These are phyloP conservation scores for Saitozyma sp. DNA, from an alignment of 768 basidiomycete species.

Conservation along the genomic window DNA sequence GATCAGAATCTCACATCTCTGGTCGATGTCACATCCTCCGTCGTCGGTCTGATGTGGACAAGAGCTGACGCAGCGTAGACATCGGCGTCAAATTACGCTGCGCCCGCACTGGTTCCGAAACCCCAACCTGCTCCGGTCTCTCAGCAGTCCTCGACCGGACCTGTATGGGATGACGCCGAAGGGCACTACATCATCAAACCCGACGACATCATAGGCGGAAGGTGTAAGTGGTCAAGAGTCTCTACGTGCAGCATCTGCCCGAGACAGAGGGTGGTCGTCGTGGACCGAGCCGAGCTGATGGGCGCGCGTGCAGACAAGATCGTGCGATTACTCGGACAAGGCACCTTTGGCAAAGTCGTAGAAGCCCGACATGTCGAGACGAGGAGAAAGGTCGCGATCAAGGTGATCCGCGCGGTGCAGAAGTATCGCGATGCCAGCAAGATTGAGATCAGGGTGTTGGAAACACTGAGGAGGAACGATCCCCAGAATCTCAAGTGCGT, in stretches of 20 bases:
- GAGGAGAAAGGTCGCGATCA: slow-evolving; percentile 83
- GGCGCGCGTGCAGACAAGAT: slow-evolving; percentile 70
- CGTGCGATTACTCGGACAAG: slow-evolving; percentile 85
- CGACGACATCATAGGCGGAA: slow-evolving; percentile 77
- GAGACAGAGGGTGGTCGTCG: background rate
- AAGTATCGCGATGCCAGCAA: slow-evolving; percentile 99
- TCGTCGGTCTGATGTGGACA: no score
- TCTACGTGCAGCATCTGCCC: slow-evolving; percentile 3
- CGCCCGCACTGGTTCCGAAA: background rate
- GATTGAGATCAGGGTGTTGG: slow-evolving; percentile 93
- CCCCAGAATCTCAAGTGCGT: slow-evolving; percentile 83
- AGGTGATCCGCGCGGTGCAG: slow-evolving; percentile 96
- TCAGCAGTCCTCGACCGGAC: slow-evolving; percentile 4
- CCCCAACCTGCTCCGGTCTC: slow-evolving; percentile 21
- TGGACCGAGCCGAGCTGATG: no score
- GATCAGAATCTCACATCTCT: no score
- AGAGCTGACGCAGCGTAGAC: no score
- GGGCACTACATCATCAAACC: slow-evolving; percentile 96
- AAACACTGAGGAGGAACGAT: slow-evolving; percentile 85
- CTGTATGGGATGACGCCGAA: slow-evolving; percentile 86
- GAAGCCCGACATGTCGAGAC: slow-evolving; percentile 79
- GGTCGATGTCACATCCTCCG: no score
- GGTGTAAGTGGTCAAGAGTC: slow-evolving; percentile 62
- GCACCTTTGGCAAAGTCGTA: slow-evolving; percentile 98
- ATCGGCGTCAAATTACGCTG: no score